Base-by-base conservation (phyloP, 441 rosid genomes). In the Daphne laureola region DNA sequence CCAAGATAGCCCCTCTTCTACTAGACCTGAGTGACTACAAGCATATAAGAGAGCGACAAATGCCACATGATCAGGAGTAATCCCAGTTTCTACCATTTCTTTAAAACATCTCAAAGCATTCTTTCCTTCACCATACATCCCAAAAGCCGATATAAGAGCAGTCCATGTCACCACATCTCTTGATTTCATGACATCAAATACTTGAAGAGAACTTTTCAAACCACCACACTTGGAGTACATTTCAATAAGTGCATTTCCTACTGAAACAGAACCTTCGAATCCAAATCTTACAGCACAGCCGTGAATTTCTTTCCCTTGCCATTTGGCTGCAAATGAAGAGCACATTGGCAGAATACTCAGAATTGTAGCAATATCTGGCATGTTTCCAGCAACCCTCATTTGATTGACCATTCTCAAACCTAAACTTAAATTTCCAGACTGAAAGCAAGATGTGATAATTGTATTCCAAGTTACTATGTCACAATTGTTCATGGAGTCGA, bases 91-190 rank as follows among this genome's bases (percentile, higher is more conserved):
- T 58, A 75, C 71, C 86, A 80, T 78, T 25, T 61, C 55, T 0
- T 14, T 57, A 36, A 73, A 80, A 58, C 81, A 68, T 64, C 55
- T 59, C 50, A 80, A 59, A 46, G 90, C 86, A 61, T 75, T 74
- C 71, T 62, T 64, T 25, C 84, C 94, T 52, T 73, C 71, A 4
- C 94, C 90, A 56, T 70, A 67, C 85, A 81, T 77, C 27, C 90
- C 94, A 57, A 77, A 75, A 6, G 86, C 87, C 49, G 76, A 73
- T 17, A 86, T 75, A 64, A 86, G 40, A 21, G 79, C 68, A 49
- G 86, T 86, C 90, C 90, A 86, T 51, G 86, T 75, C 62, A 83
- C 86, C 53, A 81, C 78, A 64, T 86, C 90, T 65, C 77, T 82
- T 46, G 36, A 63, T 59, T 75, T 69, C 84, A 83, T 76, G 53